phyloP scores from a whole-genome alignment of 2,329 filamentous ascomycete species.

The Anisogramma anomala region DNA sequence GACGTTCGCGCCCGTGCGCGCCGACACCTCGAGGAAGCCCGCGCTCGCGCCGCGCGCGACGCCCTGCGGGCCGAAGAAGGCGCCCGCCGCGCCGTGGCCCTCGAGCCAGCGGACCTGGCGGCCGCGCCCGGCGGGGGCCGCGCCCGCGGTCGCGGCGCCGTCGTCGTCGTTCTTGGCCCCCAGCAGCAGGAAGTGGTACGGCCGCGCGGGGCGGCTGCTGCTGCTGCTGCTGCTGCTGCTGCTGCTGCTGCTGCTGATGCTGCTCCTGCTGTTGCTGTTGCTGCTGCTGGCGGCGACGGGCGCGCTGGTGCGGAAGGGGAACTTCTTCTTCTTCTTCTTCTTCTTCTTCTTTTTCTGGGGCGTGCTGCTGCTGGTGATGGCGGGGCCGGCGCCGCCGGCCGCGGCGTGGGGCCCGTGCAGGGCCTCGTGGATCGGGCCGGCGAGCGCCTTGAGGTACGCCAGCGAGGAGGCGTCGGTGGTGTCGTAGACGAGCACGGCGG shows the following conservation, averaged over 20 bases:
- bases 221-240: too few relatives aligned
- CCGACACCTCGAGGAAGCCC: conserved; percentile 25
- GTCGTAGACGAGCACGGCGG: conserved; percentile 27
- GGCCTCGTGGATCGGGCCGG: conserved; percentile 2
- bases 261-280: too few relatives aligned
- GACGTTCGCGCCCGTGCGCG: conserved; percentile 26
- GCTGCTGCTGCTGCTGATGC: too few relatives aligned
- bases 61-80: conserved; percentile 15
- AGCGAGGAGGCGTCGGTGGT: conserved; percentile 21
- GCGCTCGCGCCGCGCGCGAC: conserved; percentile 16
- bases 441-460: conserved; percentile 9
- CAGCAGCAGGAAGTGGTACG: conserved; percentile 25
- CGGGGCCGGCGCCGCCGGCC: too few relatives aligned
- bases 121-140: conserved; percentile 19
- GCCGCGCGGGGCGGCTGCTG: conserved; percentile 14
- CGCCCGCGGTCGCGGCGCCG: background rate
- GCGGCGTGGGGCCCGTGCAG: background rate
- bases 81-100: conserved; percentile 17
- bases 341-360: too few relatives aligned
- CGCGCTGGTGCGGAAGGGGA: conserved; percentile 3
- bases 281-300: background rate
- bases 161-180: conserved; percentile 26
- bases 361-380: too few relatives aligned
- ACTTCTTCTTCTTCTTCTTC: conserved; percentile 3
- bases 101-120: conserved; percentile 24